Base-by-base conservation (phyloP, 495 filamentous ascomycete genomes). In the Neurospora sp. region DNA sequence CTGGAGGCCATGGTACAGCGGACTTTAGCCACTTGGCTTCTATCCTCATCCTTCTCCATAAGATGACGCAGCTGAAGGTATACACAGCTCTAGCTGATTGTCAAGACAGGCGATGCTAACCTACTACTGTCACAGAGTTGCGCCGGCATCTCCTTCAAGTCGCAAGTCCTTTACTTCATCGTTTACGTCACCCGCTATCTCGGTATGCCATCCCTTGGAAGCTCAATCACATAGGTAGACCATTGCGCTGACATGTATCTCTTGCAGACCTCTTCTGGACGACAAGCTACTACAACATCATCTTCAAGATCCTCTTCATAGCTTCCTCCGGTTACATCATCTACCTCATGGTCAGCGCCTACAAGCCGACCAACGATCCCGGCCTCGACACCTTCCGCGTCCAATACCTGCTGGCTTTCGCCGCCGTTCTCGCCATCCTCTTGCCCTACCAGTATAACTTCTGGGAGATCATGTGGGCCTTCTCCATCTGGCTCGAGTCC, bases 261-360 rank as follows among this genome's bases (percentile, higher is more conserved):
- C 40, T 14, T 70, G 27, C 72, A 94, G 93, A 99, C 81, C 87
- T 99, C 69, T 94, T 97, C 80, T 94, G 89, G 89, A 97, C 94
- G 71, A 83, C 88, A 71, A 94, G 91, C 78, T 79, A 90, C 74
- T 99, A 97, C 86, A 97, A 97, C 84, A 90, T 94, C 70, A 86
- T 92, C 76, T 97, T 98, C 87, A 99, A 99, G 83, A 88, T 99
- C 77, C 88, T 97, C 79, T 99, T 98, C 87, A 92, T 99, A 81
- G 84, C 81, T 74, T 89, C 92, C n/a, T 92, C 94, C 69, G 88
- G 89, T 59, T 99, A 98, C 86, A 96, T 92, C 76, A 89, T 99
- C 79, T 97, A 97, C 83, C 88, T 98, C 71, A 99, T 99, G 96
- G 90, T 94, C 53, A 93, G 92, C 79, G 92, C 93, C 76, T 99